phyloP scores from a whole-genome alignment of 139 green algal genomes.

The Diplosphaera chodatii region DNA sequence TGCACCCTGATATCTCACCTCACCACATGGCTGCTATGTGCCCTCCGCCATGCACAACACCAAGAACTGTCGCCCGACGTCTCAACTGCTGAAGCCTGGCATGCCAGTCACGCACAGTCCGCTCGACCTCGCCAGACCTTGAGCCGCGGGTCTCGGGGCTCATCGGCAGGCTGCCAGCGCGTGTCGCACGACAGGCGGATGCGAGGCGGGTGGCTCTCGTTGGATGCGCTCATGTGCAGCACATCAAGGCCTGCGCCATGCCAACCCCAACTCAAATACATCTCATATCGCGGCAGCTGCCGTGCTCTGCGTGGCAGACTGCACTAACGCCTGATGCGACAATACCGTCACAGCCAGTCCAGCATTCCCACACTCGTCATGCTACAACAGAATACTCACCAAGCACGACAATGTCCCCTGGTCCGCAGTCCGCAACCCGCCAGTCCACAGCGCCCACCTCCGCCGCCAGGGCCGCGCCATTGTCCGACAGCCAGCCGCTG shows the following conservation, averaged over 20 bases:
- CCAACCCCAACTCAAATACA: no score
- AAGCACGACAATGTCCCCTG: conserved; percentile 25
- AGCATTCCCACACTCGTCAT: no score
- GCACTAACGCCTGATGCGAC: no score
- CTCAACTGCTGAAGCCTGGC: no score
- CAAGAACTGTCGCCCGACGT: no score
- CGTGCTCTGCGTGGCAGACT: no score
- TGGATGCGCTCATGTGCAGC: conserved; percentile 28
- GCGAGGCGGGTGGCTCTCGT: conserved; percentile 9
- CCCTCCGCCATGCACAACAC: no score
- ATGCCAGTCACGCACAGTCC: no score
- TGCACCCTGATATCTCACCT: no score
- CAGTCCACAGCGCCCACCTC: conserved; percentile 7
- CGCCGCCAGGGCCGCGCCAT: conserved; percentile 7
- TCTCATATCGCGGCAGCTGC: no score
- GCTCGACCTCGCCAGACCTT: not conserved
- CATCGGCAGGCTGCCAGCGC: conserved; percentile 25
- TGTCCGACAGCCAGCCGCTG: conserved; percentile 23
- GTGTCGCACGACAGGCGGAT: conserved; percentile 23
- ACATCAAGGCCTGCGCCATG: conserved; percentile 11
- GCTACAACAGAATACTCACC: not conserved
- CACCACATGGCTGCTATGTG: no score
- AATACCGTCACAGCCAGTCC: no score
- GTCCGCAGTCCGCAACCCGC: conserved; percentile 5
- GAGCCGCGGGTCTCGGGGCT: conserved; percentile 6